Evolutionary conservation across 2,329 filamentous ascomycete species (phyloP), one percentile per base, ranked within the genome.

Genomic region (Trichoderma harzianum): DNA sequence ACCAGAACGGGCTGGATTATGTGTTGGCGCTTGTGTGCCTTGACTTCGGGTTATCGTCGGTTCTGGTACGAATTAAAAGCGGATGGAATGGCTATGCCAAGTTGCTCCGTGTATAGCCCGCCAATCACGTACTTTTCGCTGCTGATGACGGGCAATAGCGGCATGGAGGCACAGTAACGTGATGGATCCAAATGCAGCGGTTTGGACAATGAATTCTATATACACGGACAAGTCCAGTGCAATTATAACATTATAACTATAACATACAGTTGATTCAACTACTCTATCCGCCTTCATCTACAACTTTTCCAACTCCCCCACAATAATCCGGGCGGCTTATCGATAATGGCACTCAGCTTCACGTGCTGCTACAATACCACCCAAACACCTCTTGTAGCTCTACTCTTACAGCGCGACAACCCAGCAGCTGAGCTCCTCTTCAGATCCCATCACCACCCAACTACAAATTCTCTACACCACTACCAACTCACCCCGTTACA

Each of bases 21-120:
- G 34, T 14, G 55, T 60, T 55, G 53, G 53, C 51, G 72, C 69
- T 63, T 65, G 69, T 69, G 72, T 71, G 60, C 57, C 53, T 34
- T 18, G 62, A 21, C 36, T 66, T 73, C 72, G 72, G 72, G 64
- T 72, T 73, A 73, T 73, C 72, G 65, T 73, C 72, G 72, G 72
- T 64, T 64, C 53, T 60, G 30, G 36, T 24, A 60, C 7, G 18
- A 30, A 24, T 30, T 53, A 65, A 66, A 53, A 43, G 21, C 30
- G 43, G 28, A 39, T 32, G 28, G 43, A 21, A 66, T 43, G 43
- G 43, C 39, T 24, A 24, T 53, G 47, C 47, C n/a, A 53, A 24
- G 47, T 53, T 12, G 8, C 21, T 24, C 47, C n/a, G 47, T 53
- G 10, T 53, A 21, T 21, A 18, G 28, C 43, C n/a, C 43, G 47